A percentile compares a stretch with the other conserved stretches of the same genome.
These are phyloP conservation scores for Trichoderma sp. DNA, from an alignment of 2,329 filamentous ascomycete genomes.

Conservation along the genomic window DNA sequence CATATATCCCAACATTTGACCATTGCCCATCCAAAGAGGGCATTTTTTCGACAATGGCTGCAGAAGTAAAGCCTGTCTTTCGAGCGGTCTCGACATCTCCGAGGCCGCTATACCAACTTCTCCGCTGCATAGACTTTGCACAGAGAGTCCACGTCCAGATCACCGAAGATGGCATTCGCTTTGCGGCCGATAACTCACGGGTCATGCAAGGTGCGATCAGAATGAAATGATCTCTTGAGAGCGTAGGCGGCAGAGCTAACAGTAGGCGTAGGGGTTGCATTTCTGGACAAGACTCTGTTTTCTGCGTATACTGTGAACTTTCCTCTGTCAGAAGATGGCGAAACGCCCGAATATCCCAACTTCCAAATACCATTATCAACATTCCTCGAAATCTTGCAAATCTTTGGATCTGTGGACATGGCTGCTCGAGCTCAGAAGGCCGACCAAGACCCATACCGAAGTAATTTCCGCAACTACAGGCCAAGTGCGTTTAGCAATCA, in stretches of 20 bases:
- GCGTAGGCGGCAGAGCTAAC: constrained; percentile 13
- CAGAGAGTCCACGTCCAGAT: constrained; percentile 67
- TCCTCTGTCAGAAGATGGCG: constrained; percentile 36
- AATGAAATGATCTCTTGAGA: background rate
- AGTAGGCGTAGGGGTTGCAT: constrained; percentile 51
- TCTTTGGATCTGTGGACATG: constrained; percentile 81
- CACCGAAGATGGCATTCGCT: constrained; percentile 78
- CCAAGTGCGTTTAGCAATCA: constrained; percentile 80
- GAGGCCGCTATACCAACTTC: constrained; percentile 65
- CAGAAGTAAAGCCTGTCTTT: constrained; percentile 55
- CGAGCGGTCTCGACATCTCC: constrained; percentile 75
- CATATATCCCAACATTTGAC: constrained; percentile 2
- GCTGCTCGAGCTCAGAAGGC: constrained; percentile 55
- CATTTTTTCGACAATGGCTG: constrained; percentile 27
- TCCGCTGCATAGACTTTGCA: constrained; percentile 58
- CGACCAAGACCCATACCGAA: constrained; percentile 59
- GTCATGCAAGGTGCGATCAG: constrained; percentile 76
- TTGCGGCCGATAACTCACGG: constrained; percentile 82
- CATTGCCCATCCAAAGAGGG: background rate
- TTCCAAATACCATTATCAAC: constrained; percentile 88
- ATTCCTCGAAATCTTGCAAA: constrained; percentile 89
- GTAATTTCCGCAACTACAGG: constrained; percentile 60
- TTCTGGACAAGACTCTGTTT: constrained; percentile 86
- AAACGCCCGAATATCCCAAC: constrained; percentile 51
- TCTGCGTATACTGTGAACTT: constrained; percentile 74